Evolutionary conservation across 805 yeast genomes (phyloP).

Genomic region (Kluyveromyces aestuarii): DNA sequence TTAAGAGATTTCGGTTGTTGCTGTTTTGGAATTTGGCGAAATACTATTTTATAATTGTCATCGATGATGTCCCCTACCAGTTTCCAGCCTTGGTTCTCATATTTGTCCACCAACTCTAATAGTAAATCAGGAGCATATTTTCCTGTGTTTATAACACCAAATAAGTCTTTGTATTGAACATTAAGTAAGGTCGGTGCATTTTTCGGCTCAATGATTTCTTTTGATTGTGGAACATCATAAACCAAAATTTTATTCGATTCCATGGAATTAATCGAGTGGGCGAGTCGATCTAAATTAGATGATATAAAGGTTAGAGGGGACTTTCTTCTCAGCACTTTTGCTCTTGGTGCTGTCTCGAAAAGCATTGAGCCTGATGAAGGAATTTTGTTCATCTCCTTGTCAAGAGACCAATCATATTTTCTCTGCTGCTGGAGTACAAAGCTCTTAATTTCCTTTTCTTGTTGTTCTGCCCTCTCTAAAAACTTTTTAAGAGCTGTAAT

Average conservation of each 20-base stretch:
- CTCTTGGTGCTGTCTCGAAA: slow-evolving; percentile 4
- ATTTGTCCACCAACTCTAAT: slow-evolving; percentile 11
- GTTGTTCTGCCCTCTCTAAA: slow-evolving; percentile 13
- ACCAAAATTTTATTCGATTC: slow-evolving; percentile 4
- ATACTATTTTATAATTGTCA: slow-evolving; percentile 13
- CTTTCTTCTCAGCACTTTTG: background rate
- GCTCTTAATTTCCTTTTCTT: slow-evolving; percentile 13
- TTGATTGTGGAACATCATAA: slow-evolving; percentile 9
- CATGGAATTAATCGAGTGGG: background rate
- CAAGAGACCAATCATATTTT: slow-evolving; percentile 18
- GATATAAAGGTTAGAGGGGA: background rate
- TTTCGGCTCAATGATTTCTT: slow-evolving; percentile 4
- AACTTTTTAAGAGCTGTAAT: slow-evolving; percentile 13
- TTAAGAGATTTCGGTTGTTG: background rate
- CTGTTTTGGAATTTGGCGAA: slow-evolving; percentile 7
- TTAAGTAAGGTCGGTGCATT: slow-evolving; percentile 11
- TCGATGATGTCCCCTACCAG: slow-evolving; percentile 18
- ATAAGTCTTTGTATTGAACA: slow-evolving; percentile 17
- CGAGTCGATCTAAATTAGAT: background rate
- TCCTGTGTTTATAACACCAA: slow-evolving; percentile 20
- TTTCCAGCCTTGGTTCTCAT: slow-evolving; percentile 20
- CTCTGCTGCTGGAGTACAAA: slow-evolving; percentile 14
- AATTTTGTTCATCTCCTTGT: background rate
- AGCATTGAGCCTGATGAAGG: slow-evolving; percentile 14
- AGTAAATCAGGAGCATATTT: slow-evolving; percentile 19